Percentiles rank a stretch among this genome's conserved stretches.
Evolutionary conservation across 257 asterid species (phyloP).

Genomic region (Osmanthus fragrans): DNA sequence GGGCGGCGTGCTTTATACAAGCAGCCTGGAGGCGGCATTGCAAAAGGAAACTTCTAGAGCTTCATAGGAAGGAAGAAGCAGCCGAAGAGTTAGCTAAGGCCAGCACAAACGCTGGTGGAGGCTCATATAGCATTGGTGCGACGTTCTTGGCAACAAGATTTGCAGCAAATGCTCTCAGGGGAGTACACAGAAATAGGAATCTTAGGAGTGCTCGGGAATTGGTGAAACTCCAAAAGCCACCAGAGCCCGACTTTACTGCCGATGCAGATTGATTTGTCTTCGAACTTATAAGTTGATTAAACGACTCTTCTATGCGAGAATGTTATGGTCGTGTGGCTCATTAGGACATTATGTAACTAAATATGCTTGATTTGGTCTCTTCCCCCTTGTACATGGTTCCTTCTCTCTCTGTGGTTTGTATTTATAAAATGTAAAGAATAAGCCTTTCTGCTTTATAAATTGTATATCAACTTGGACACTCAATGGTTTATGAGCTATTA

Average conservation of each 20-base stretch:
- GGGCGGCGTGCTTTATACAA: slow-evolving; percentile 97
- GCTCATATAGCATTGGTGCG: slow-evolving; percentile 75
- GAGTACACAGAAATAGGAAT: slow-evolving; percentile 84
- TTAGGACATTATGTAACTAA: slow-evolving; percentile 21
- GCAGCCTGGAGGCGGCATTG: slow-evolving; percentile 95
- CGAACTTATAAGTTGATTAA: slow-evolving; percentile 5
- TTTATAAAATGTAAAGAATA: slow-evolving; percentile 24
- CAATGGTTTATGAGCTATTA: background rate
- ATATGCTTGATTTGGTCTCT: slow-evolving; percentile 13
- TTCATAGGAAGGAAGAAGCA: slow-evolving; percentile 69
- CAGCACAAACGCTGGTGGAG: slow-evolving; percentile 38
- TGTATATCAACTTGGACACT: slow-evolving; percentile 17
- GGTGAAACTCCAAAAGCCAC: slow-evolving; percentile 84
- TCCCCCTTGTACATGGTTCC: background rate
- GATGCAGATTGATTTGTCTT: slow-evolving; percentile 61
- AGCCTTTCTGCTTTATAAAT: background rate
- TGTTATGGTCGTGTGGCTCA: background rate
- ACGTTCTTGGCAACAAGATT: slow-evolving; percentile 78
- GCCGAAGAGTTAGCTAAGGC: slow-evolving; percentile 50
- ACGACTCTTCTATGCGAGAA: slow-evolving; percentile 15
- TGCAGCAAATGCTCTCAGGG: slow-evolving; percentile 86
- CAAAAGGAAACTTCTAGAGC: slow-evolving; percentile 70
- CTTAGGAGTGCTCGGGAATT: slow-evolving; percentile 77
- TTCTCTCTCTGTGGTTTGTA: background rate
- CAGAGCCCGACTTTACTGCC: slow-evolving; percentile 90